Conservation (phyloP, 495 filamentous ascomycete species). For the Xylona heveae region DNA sequence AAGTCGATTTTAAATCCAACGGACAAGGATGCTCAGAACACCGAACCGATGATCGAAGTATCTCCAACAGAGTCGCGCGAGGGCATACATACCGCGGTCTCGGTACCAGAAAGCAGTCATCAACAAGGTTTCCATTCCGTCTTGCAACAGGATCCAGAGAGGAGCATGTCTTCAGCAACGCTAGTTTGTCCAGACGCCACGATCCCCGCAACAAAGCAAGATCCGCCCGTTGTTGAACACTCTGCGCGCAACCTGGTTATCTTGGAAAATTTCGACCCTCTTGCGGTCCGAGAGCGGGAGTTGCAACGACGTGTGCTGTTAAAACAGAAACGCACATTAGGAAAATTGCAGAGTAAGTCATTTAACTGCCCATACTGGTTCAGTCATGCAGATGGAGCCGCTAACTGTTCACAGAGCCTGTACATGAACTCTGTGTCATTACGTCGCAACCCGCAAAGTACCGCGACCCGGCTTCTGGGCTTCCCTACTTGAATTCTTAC, state of each 20-base stretch:
- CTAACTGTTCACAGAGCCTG: constrained; percentile 20
- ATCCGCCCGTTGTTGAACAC: constrained; percentile 1
- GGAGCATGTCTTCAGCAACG: too few species aligned
- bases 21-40: too few species aligned
- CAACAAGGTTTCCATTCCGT: too few species aligned
- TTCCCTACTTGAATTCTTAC: constrained; percentile 52
- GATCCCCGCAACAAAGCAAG: constrained; percentile 1
- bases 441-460: constrained; percentile 60
- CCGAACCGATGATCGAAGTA: too few species aligned
- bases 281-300: constrained; percentile 1
- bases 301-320: constrained; percentile 5
- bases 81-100: too few species aligned
- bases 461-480: constrained; percentile 51
- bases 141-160: too few species aligned
- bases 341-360: constrained; percentile 4
- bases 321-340: constrained; percentile 3
- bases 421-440: constrained; percentile 47
- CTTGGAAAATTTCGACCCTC: constrained; percentile 7
- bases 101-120: too few species aligned
- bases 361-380: neutral
- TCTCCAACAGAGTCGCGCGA: too few species aligned
- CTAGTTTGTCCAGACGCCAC: too few species aligned
- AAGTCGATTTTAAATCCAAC: too few species aligned
- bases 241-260: constrained; percentile 6
- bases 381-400: neutral